These are phyloP conservation scores for Neurospora sp. DNA, from an alignment of 495 filamentous ascomycete species.

Conservation along the genomic window DNA sequence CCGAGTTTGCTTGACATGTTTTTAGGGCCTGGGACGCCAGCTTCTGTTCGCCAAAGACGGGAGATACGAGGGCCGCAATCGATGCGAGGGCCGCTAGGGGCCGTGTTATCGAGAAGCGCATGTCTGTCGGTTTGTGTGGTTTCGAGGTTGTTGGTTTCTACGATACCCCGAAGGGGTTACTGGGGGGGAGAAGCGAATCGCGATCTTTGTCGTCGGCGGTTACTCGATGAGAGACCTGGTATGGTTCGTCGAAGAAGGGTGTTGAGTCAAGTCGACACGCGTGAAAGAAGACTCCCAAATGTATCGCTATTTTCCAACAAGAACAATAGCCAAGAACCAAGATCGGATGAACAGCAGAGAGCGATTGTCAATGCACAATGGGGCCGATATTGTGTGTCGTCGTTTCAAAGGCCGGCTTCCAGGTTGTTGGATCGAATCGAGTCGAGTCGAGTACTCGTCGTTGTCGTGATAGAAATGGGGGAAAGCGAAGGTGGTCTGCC, in stretches of 20 bases:
- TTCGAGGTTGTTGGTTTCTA: background rate
- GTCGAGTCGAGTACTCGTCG: background rate
- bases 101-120: conserved; percentile 7
- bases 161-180: background rate
- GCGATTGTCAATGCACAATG: background rate
- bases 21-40: conserved; percentile 67
- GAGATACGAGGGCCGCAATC: conserved; percentile 14
- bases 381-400: background rate
- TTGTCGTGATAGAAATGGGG: background rate
- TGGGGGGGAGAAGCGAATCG: background rate
- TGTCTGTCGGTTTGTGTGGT: background rate
- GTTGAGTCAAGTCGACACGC: background rate
- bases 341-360: background rate
- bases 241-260: background rate
- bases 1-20: conserved; percentile 66
- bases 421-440: background rate
- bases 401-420: background rate
- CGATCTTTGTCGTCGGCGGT: background rate
- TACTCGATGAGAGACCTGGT: background rate
- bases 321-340: background rate
- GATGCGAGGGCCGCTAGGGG: conserved; percentile 17
- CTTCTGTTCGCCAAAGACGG: conserved; percentile 22
- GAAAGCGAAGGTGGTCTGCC: background rate
- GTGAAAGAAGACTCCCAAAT: background rate
- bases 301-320: background rate